Conservation (phyloP, 1,139 yeast species). For the Debaryomyces coudertii region DNA sequence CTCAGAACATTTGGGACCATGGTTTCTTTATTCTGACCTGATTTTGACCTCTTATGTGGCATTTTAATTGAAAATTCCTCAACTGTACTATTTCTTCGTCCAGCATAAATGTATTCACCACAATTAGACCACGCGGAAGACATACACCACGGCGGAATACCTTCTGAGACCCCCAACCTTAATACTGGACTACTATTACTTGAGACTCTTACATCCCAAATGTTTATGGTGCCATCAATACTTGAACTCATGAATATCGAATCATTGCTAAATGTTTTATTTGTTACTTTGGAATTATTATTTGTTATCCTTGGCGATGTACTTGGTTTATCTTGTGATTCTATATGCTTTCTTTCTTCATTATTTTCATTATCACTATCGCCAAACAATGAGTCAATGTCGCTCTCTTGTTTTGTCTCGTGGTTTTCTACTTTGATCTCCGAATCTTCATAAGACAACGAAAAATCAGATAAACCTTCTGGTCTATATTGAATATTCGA, state of each 20-base stretch:
- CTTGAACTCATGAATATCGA: slow-evolving; percentile 75
- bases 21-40: slow-evolving; percentile 23
- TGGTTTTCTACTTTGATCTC: slow-evolving; percentile 16
- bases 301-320: slow-evolving; percentile 13
- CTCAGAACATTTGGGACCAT: slow-evolving; percentile 55
- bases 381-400: slow-evolving; percentile 80
- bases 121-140: slow-evolving; percentile 88
- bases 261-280: slow-evolving; percentile 46
- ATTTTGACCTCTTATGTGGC: slow-evolving; percentile 41
- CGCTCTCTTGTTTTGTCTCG: slow-evolving; percentile 51
- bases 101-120: slow-evolving; percentile 80
- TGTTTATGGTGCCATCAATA: slow-evolving; percentile 77
- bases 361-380: slow-evolving; percentile 63
- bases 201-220: slow-evolving; percentile 77
- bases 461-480: slow-evolving; percentile 51
- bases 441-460: slow-evolving; percentile 21
- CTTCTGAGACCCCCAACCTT: slow-evolving; percentile 58
- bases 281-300: slow-evolving; percentile 18
- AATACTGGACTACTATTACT: slow-evolving; percentile 45
- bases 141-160: slow-evolving; percentile 94
- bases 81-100: slow-evolving; percentile 85
- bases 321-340: slow-evolving; percentile 24
- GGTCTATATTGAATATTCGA: slow-evolving; percentile 84
- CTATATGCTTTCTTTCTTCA: slow-evolving; percentile 17
- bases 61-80: slow-evolving; percentile 81